Evolutionary conservation across 192 early-diverging fungal species (phyloP).

Genomic region (Oehlia diaphana): DNA sequence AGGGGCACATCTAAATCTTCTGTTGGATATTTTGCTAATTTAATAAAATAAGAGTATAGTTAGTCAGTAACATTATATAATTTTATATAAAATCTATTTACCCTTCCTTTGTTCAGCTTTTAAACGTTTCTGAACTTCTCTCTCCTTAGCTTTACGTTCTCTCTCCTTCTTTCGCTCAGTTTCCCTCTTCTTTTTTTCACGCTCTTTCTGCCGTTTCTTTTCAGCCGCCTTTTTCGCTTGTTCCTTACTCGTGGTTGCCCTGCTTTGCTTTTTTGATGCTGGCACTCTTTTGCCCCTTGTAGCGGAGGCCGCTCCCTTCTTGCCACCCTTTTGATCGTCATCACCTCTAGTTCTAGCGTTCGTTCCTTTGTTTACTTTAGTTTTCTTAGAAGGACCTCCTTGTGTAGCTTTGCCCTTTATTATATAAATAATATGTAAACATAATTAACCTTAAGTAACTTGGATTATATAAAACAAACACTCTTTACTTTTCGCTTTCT

Average conservation of each 20-base stretch:
- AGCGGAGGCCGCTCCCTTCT: neutral
- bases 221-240: slow-evolving; percentile 34
- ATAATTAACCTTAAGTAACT: neutral
- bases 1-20: slow-evolving; percentile 74
- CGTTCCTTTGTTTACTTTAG: neutral
- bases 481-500: slow-evolving; percentile 37
- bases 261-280: slow-evolving; percentile 25
- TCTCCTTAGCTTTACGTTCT: slow-evolving; percentile 25
- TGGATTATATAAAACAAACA: no score
- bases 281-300: neutral
- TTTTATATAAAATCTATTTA: slow-evolving; percentile 33
- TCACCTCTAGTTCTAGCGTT: neutral
- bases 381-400: neutral
- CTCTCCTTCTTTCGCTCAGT: slow-evolving; percentile 32
- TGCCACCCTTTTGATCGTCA: neutral
- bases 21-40: slow-evolving; percentile 70
- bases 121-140: neutral
- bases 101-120: slow-evolving; percentile 31
- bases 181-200: slow-evolving; percentile 32
- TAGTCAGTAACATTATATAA: no score
- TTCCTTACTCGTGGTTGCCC: slow-evolving; percentile 30
- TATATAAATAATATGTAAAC: neutral
- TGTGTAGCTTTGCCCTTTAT: neutral
- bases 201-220: slow-evolving; percentile 41
- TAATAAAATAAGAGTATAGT: no score